These are phyloP conservation scores for Gymnopilus junonius DNA, from an alignment of 768 basidiomycete species.

Conservation along the genomic window DNA sequence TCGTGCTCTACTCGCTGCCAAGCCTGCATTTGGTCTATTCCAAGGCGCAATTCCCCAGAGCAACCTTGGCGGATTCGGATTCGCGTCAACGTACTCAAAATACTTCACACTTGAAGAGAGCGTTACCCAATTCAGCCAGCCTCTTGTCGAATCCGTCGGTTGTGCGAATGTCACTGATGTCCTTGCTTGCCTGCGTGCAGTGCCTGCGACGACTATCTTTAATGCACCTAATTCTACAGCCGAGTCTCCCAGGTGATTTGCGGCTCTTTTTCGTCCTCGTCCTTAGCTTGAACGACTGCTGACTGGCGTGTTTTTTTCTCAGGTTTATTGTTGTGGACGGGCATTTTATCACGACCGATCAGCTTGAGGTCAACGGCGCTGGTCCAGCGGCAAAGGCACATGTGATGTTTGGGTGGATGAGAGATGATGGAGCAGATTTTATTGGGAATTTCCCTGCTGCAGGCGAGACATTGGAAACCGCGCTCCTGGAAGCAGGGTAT, in stretches of 20 bases:
- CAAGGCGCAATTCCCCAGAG: constrained; percentile 46
- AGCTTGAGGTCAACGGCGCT: constrained; percentile 42
- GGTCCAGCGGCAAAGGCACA: constrained; percentile 40
- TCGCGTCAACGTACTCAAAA: constrained; percentile 51
- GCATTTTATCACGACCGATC: constrained; percentile 40
- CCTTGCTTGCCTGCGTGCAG: constrained; percentile 41
- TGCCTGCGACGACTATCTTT: constrained; percentile 40
- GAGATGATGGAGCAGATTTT: constrained; percentile 54
- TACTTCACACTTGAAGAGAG: constrained; percentile 52
- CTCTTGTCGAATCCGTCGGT: constrained; percentile 42
- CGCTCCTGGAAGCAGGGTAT: constrained; percentile 24
- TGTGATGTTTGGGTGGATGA: constrained; percentile 53
- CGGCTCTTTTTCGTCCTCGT: no score
- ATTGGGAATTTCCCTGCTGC: constrained; percentile 33
- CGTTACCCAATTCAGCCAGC: constrained; percentile 34
- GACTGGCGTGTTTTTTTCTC: not conserved
- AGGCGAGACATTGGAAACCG: constrained; percentile 13
- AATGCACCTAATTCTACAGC: constrained; percentile 33
- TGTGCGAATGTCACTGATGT: constrained; percentile 38
- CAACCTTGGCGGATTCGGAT: constrained; percentile 53
- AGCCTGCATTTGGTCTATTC: constrained; percentile 41
- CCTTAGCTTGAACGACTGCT: no score
- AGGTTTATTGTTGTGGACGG: constrained; percentile 52
- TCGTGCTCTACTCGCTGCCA: constrained; percentile 39
- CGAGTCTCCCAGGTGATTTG: constrained; percentile 24